Conservation (phyloP, 2,329 filamentous ascomycete genomes). For the Geosmithia morbida region DNA sequence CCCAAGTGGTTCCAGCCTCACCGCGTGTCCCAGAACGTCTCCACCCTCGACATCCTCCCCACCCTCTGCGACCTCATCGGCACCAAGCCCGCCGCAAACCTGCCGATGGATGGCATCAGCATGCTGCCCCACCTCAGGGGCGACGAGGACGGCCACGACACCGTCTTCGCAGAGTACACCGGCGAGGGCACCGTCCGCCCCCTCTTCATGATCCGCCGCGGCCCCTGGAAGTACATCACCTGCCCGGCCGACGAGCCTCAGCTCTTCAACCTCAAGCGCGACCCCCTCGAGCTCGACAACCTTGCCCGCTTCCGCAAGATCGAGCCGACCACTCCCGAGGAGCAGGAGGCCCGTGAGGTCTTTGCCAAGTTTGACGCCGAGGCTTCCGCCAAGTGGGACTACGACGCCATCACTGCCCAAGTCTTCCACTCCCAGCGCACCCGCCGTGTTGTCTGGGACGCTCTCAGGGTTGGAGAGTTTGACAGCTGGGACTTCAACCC, state of each 20-base stretch:
- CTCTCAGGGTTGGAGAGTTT: conserved; percentile 61
- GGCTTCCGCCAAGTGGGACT: conserved; percentile 65
- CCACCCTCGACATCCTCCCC: conserved; percentile 78
- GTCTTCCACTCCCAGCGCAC: conserved; percentile 68
- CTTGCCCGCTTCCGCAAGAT: conserved; percentile 36
- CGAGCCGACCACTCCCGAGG: conserved; percentile 22
- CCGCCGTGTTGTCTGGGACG: conserved; percentile 64
- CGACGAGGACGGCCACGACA: conserved; percentile 62
- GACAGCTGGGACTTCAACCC: conserved; percentile 82
- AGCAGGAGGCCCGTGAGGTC: conserved; percentile 30
- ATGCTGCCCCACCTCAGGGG: conserved; percentile 63
- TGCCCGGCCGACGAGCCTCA: conserved; percentile 75
- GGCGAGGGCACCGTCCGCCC: conserved; percentile 83
- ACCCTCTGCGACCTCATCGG: conserved; percentile 77
- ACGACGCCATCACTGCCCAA: conserved; percentile 59
- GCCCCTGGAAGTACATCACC: conserved; percentile 80
- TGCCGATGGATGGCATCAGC: conserved; percentile 79
- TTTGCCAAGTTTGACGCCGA: conserved; percentile 60
- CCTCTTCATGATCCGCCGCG: conserved; percentile 86
- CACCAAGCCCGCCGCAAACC: conserved; percentile 47
- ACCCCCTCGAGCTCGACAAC: conserved; percentile 68
- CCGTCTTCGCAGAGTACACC: conserved; percentile 90
- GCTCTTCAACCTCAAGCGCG: conserved; percentile 63
- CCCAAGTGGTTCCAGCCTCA: conserved; percentile 62
- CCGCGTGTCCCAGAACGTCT: conserved; percentile 71